A percentile compares a stretch with the other conserved stretches of the same genome.
Conservation (phyloP, 495 filamentous ascomycete species). For the Lasiosphaeria ovina region DNA sequence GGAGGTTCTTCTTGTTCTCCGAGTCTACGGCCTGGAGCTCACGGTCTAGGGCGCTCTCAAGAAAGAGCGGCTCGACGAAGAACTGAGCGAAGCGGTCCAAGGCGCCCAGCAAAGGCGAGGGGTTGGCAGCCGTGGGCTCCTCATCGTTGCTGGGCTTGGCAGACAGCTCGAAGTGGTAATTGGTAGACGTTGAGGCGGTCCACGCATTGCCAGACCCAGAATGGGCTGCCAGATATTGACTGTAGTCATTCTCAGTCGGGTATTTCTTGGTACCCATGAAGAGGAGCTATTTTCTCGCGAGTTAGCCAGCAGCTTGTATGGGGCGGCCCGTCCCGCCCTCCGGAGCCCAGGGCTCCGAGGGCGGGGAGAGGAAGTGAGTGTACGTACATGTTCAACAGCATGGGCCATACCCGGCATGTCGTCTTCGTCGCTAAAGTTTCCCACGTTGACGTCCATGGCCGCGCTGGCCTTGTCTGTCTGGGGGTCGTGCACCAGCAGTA, state of each 20-base stretch:
- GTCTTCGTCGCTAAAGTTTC: conserved; percentile 87
- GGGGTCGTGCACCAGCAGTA: conserved; percentile 87
- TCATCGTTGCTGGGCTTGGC: conserved; percentile 61
- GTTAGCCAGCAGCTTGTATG: neutral
- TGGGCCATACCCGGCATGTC: conserved; percentile 94
- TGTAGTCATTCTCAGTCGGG: conserved; percentile 94
- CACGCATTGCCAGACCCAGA: conserved; percentile 94
- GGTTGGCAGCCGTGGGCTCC: conserved; percentile 50
- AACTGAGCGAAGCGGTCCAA: conserved; percentile 97
- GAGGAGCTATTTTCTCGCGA: conserved; percentile 59
- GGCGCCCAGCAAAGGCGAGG: conserved; percentile 82
- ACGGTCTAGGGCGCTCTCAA: conserved; percentile 84
- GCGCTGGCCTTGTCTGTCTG: conserved; percentile 97
- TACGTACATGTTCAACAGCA: conserved; percentile 68
- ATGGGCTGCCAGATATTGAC: conserved; percentile 83
- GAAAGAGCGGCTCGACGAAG: conserved; percentile 89
- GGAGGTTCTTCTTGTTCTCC: conserved; percentile 99
- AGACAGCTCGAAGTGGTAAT: conserved; percentile 96
- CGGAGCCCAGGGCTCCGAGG: conserved; percentile 1
- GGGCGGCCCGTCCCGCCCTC: too few relatives aligned
- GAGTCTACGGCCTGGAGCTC: conserved; percentile 94
- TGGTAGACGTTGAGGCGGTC: conserved; percentile 89
- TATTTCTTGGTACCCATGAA: conserved; percentile 99
- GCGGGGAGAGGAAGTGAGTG: neutral
- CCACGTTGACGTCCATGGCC: conserved; percentile 92